A percentile compares a stretch with the other conserved stretches of the same genome.
phyloP scores from a whole-genome alignment of 129 eudicot genomes.

The Helichrysum umbraculigerum region DNA sequence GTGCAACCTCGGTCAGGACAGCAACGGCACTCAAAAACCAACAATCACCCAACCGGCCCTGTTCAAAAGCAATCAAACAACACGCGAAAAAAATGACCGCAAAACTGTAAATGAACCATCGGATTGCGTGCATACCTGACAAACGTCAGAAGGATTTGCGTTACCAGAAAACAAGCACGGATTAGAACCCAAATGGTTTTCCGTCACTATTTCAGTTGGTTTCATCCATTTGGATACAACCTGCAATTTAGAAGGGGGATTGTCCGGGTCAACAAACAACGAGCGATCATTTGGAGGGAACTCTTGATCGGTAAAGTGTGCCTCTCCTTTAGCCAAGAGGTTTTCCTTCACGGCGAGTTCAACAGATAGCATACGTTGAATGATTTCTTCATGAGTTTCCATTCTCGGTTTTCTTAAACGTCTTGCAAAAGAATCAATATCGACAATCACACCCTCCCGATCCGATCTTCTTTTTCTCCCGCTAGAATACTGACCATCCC shows the following conservation, averaged over 20 bases:
- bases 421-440: constrained; percentile 90
- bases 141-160: constrained; percentile 95
- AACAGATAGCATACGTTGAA: constrained; percentile 89
- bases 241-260: constrained; percentile 86
- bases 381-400: constrained; percentile 88
- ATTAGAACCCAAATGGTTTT: constrained; percentile 53
- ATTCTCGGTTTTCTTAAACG: constrained; percentile 79
- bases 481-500: constrained; percentile 99
- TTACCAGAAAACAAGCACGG: constrained; percentile 89
- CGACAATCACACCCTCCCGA: constrained; percentile 77
- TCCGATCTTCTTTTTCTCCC: constrained; percentile 90
- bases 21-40: constrained; percentile 99
- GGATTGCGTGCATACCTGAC: constrained; percentile 59
- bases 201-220: constrained; percentile 75
- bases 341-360: constrained; percentile 95
- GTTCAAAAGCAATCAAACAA: constrained; percentile 23
- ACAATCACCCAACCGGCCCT: constrained; percentile 99
- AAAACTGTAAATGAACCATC: neutral
- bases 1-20: constrained; percentile 90
- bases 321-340: constrained; percentile 85
- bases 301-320: constrained; percentile 89
- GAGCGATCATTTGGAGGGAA: constrained; percentile 93
- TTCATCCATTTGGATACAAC: constrained; percentile 96
- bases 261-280: constrained; percentile 76
- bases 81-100: neutral